Base-by-base conservation (phyloP, 148 eudicot species). In the Rhododendron kiyosumense region DNA sequence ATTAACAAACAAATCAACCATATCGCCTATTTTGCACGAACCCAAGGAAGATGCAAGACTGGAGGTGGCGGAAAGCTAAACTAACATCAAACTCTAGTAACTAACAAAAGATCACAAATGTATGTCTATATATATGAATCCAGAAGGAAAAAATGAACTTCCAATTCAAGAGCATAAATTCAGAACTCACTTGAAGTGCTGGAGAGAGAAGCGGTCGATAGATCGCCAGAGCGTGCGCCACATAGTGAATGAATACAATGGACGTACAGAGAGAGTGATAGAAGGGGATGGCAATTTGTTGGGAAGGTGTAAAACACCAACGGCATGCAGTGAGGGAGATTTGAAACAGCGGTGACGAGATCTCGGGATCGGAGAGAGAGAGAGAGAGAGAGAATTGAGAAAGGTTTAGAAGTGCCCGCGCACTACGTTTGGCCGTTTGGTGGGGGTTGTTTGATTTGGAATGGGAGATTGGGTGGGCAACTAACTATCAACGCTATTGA, bases 141-240 rank as follows among this genome's bases (percentile, higher is more conserved):
- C 3, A 41, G 14, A 9, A 65, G 32, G 4, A 15, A 13, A 80
- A 28, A 59, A 81, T 10, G 4, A 5, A 54, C 18, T 12, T 41
- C 26, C 45, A 41, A 28, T 4, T 9, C 5, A 74, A 75, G 6
- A 6, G 76, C 52, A 24, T 80, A 81, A 26, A 45, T 5, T 41
- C 15, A 52, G 51, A 81, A 79, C 83, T 80, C 85, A 92, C 94
- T 86, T 88, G 87, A 90, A 92, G 69, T 92, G 84, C 15, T 81
- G 88, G 86, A 90, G 91, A 83, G 93, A 92, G 87, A 92, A 92
- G 86, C 93, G 93, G 90, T 90, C 92, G 83, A 87, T 67, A 57
- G 93, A 81, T 76, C 90, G 93, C 93, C 93, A 92, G 78, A 92
- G 87, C 57, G 87, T 79, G 74, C 92, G 93, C 87, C 90, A 92